Conservation (phyloP, 2,329 filamentous ascomycete genomes). For the Fusarium caatingaense region DNA sequence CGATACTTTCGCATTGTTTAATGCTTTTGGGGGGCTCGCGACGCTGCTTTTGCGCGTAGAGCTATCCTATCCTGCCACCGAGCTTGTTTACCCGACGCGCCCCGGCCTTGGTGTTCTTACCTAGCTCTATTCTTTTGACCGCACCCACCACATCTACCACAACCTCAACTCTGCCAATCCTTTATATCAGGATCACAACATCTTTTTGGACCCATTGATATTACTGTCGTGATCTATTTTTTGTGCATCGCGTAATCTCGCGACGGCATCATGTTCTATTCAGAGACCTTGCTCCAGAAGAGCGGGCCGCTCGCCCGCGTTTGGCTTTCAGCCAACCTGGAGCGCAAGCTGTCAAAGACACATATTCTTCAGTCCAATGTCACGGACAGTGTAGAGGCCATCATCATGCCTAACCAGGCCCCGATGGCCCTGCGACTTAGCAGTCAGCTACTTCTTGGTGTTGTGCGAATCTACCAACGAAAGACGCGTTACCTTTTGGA, state of each 20-base stretch:
- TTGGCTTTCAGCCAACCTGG: constrained; percentile 97
- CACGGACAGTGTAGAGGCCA: constrained; percentile 92
- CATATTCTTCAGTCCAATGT: constrained; percentile 96
- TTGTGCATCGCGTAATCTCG: constrained; percentile 47
- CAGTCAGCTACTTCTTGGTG: constrained; percentile 92
- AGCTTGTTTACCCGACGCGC: constrained; percentile 53
- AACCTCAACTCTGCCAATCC: constrained; percentile 19
- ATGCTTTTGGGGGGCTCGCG: constrained; percentile 48
- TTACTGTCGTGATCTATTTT: constrained; percentile 20
- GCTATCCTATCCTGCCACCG: constrained; percentile 47
- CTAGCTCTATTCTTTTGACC: constrained; percentile 37
- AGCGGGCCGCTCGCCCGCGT: constrained; percentile 96
- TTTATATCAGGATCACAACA: constrained; percentile 17
- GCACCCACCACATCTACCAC: constrained; percentile 20
- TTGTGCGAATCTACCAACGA: constrained; percentile 96
- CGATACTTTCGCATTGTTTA: constrained; percentile 44
- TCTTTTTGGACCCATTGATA: constrained; percentile 21
- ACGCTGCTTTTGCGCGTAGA: constrained; percentile 48
- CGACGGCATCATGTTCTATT: constrained; percentile 86
- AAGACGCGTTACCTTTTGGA: constrained; percentile 97
- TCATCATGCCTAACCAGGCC: constrained; percentile 91
- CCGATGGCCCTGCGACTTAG: constrained; percentile 95
- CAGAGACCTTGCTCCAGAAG: constrained; percentile 94
- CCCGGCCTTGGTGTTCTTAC: constrained; percentile 49
- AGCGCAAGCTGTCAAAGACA: constrained; percentile 97